Conservation (phyloP, 2,329 filamentous ascomycete genomes). For the Penicillium hesseltinei region DNA sequence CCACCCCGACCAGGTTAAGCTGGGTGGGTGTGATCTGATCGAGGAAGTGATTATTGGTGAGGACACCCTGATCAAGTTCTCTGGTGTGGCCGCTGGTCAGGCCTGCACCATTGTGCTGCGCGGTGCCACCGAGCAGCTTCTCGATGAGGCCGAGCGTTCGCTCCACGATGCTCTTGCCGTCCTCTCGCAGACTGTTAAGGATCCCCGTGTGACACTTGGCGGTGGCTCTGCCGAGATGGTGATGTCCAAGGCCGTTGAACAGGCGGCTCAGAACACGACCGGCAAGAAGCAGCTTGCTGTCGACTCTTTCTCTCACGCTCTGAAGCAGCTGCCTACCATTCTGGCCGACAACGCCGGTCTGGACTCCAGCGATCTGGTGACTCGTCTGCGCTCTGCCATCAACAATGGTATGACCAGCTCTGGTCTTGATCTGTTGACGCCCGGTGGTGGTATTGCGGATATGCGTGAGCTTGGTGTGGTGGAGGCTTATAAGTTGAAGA, state of each 20-base stretch:
- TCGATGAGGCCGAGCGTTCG: conserved; percentile 94
- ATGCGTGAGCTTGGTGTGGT: conserved; percentile 95
- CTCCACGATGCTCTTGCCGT: conserved; percentile 95
- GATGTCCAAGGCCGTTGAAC: conserved; percentile 97
- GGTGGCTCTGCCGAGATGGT: conserved; percentile 98
- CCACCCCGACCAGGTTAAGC: conserved; percentile 94
- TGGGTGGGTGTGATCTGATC: conserved; percentile 91
- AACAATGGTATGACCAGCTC: conserved; percentile 93
- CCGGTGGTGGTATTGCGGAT: conserved; percentile 87
- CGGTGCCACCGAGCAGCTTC: conserved; percentile 91
- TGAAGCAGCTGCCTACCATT: conserved; percentile 92
- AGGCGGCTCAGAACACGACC: conserved; percentile 86
- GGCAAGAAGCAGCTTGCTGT: conserved; percentile 97
- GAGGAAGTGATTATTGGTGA: conserved; percentile 99
- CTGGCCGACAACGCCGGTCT: conserved; percentile 96
- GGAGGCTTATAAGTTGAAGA: conserved; percentile 98
- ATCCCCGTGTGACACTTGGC: conserved; percentile 89
- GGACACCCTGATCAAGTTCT: conserved; percentile 96
- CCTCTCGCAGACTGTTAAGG: conserved; percentile 91
- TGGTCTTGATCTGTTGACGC: conserved; percentile 82
- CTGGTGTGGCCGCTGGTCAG: conserved; percentile 86
- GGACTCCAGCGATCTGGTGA: conserved; percentile 91
- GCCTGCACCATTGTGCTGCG: conserved; percentile 96
- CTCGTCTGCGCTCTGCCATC: conserved; percentile 85
- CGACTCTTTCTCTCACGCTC: conserved; percentile 79